Evolutionary conservation across 225 moss, liverwort and hornwort genomes (phyloP).

Genomic region (Climacium dendroides): DNA sequence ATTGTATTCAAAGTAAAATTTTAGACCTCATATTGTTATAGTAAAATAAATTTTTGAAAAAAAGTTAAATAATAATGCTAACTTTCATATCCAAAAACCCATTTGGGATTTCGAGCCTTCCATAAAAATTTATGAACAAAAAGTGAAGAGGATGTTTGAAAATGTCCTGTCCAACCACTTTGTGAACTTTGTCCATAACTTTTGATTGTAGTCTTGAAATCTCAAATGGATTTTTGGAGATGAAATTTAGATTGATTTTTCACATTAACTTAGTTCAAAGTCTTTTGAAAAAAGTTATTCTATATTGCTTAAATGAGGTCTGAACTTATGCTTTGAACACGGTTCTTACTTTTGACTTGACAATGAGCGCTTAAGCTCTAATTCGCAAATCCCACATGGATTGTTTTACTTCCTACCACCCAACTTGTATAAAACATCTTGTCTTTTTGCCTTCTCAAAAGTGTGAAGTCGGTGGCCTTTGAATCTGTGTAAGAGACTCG

Average conservation of each 20-base stretch:
- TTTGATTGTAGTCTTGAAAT: neutral
- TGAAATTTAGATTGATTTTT: neutral
- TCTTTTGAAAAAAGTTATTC: neutral
- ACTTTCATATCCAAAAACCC: accelerated
- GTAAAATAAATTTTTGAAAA: accelerated
- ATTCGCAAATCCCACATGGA: no score
- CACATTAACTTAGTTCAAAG: neutral
- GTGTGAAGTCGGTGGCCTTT: neutral
- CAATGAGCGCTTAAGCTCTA: neutral
- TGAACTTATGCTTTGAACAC: neutral
- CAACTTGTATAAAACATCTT: neutral
- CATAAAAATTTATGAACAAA: neutral
- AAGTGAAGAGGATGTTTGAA: neutral
- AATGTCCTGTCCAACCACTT: neutral
- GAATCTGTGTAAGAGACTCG: accelerated
- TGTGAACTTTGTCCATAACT: neutral
- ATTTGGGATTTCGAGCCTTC: neutral
- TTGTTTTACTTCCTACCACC: neutral
- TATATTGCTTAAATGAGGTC: neutral
- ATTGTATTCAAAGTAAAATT: neutral
- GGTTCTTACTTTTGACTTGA: neutral
- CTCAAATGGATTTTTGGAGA: neutral
- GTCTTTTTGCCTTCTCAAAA: accelerated
- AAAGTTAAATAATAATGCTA: neutral
- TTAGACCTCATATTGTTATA: neutral